phyloP scores from a whole-genome alignment of 1,139 yeast genomes.

The Kluyveromyces sp. region DNA sequence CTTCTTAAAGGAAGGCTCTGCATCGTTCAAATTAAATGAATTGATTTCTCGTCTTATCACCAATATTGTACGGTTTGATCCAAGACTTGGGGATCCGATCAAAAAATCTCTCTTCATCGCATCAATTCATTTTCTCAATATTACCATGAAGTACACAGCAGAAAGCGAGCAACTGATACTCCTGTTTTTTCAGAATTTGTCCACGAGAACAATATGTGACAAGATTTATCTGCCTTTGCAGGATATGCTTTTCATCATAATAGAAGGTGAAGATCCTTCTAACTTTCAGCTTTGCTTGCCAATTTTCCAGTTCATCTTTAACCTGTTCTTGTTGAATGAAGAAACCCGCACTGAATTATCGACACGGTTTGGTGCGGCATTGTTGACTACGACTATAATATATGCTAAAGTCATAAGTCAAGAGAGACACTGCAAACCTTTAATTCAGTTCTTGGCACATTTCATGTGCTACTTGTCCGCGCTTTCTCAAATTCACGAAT shows the following conservation, averaged over 20 bases:
- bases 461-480: constrained; percentile 5
- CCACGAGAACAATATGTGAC: background rate
- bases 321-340: constrained; percentile 1
- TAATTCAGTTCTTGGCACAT: constrained; percentile 4
- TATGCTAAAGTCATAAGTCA: constrained; percentile 6
- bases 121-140: constrained; percentile 5
- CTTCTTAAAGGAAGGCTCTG: background rate
- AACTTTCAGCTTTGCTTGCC: constrained; percentile 5
- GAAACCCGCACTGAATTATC: constrained; percentile 3
- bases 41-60: constrained; percentile 4
- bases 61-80: constrained; percentile 4
- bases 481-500: constrained; percentile 2
- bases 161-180: constrained; percentile 1
- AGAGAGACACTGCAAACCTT: constrained; percentile 3
- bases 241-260: constrained; percentile 2
- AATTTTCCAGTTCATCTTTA: constrained; percentile 5
- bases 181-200: constrained; percentile 2
- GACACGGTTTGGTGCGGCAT: constrained; percentile 3
- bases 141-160: constrained; percentile 4
- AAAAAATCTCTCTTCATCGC: constrained; percentile 2
- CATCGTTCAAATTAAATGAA: background rate
- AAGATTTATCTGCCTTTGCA: constrained; percentile 3
- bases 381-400: constrained; percentile 4
- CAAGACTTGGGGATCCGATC: constrained; percentile 3
- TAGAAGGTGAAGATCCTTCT: constrained; percentile 3